Evolutionary conservation across 2,329 filamentous ascomycete genomes (phyloP).

Genomic region (Fusarium drepaniforme): DNA sequence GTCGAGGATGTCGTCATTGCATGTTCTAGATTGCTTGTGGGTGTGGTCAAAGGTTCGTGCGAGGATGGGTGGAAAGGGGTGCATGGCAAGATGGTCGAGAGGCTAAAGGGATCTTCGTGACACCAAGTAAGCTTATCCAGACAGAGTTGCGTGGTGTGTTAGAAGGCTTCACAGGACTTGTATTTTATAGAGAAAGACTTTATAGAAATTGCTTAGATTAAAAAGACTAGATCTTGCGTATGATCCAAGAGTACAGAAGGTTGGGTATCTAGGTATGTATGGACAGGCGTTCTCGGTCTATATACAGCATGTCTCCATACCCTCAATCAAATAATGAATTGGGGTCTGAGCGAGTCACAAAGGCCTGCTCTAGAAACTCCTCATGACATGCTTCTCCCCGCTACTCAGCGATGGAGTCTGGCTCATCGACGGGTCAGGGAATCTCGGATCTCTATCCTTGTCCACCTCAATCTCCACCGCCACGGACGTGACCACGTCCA

Average conservation of each 20-base stretch:
- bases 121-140: conserved; percentile 3
- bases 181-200: not conserved
- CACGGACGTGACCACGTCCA: conserved; percentile 56
- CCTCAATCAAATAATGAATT: not conserved
- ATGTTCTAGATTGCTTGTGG: conserved; percentile 62
- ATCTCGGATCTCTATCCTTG: conserved; percentile 39
- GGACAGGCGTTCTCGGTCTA: not conserved
- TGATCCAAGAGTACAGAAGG: not conserved
- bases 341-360: not conserved
- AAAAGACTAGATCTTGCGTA: not conserved
- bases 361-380: conserved; percentile 5
- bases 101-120: conserved; percentile 46
- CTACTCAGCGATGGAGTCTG: conserved; percentile 39
- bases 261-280: conserved; percentile 1
- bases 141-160: not conserved
- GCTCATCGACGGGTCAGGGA: conserved; percentile 34
- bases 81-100: conserved; percentile 60
- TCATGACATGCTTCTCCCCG: conserved; percentile 22
- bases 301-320: conserved; percentile 5
- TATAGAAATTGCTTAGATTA: not conserved
- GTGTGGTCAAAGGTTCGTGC: conserved; percentile 63
- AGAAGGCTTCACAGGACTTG: not conserved
- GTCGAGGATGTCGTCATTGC: conserved; percentile 63
- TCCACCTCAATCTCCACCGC: conserved; percentile 51
- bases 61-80: conserved; percentile 64